These are phyloP conservation scores for Suhomyces vadensis DNA, from an alignment of 805 yeast species.

Conservation along the genomic window DNA sequence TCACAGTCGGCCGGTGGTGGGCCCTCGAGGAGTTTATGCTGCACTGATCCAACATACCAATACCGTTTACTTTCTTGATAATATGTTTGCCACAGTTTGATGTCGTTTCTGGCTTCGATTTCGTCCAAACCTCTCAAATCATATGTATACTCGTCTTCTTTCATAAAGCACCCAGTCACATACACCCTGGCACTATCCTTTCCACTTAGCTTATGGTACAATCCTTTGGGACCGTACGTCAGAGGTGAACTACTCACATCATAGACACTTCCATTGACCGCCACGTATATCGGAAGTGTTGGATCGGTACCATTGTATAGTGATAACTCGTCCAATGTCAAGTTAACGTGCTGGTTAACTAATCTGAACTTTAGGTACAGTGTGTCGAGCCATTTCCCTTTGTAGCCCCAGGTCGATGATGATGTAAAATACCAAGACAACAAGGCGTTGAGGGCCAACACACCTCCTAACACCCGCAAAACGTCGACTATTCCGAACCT, in stretches of 20 bases:
- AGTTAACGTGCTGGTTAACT: constrained; percentile 18
- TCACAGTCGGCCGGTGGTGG: constrained; percentile 54
- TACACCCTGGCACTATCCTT: constrained; percentile 68
- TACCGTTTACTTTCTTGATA: constrained; percentile 48
- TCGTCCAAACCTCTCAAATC: constrained; percentile 64
- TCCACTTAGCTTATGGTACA: constrained; percentile 61
- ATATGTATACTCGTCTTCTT: constrained; percentile 56
- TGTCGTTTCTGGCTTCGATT: constrained; percentile 35
- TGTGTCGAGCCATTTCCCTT: constrained; percentile 49
- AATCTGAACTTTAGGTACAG: constrained; percentile 37
- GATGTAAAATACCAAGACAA: constrained; percentile 61
- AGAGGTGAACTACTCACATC: constrained; percentile 56
- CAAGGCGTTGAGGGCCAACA: constrained; percentile 46
- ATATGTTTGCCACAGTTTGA: constrained; percentile 54
- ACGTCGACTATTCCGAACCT: constrained; percentile 40
- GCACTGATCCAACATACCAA: constrained; percentile 63
- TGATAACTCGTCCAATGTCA: constrained; percentile 50
- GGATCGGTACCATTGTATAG: constrained; percentile 52
- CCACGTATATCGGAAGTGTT: constrained; percentile 55
- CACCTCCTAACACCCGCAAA: constrained; percentile 46
- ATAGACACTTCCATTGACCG: constrained; percentile 59
- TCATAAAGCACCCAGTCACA: constrained; percentile 66
- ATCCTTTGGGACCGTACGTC: constrained; percentile 60
- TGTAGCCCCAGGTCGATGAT: constrained; percentile 60
- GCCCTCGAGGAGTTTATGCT: constrained; percentile 45